Percentiles rank a stretch among this genome's conserved stretches.
phyloP scores from a whole-genome alignment of 78 protist genomes.

The Parvularia atlantis region DNA sequence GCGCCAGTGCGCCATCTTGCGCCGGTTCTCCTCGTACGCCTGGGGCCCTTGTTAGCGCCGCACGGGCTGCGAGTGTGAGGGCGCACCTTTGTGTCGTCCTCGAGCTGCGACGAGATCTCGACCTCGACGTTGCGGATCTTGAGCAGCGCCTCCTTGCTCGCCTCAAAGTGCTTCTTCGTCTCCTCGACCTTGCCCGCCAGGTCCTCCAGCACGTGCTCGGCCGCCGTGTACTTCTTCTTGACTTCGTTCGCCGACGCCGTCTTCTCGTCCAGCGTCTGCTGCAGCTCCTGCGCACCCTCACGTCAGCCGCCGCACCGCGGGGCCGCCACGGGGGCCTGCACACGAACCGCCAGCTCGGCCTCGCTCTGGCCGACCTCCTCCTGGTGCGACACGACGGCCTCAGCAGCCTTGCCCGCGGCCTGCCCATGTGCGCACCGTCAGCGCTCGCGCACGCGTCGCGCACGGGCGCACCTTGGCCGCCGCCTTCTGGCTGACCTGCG shows the following conservation, averaged over 20 bases:
- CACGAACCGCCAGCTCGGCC: too few relatives aligned
- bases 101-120: conserved; percentile 10
- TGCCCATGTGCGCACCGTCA: too few relatives aligned
- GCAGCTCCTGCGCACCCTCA: conserved; percentile 2
- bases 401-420: too few relatives aligned
- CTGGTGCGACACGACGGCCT: too few relatives aligned
- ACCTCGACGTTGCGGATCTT: conserved; percentile 21
- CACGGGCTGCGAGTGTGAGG: neutral
- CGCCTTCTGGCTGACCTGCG: conserved; percentile 10
- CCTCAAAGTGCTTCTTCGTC: conserved; percentile 6
- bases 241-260: conserved; percentile 14
- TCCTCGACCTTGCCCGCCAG: too few relatives aligned
- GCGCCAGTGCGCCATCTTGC: neutral
- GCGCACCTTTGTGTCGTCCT: conserved; percentile 3
- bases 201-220: too few relatives aligned
- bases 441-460: too few relatives aligned
- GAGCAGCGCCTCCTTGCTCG: conserved; percentile 11
- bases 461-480: too few relatives aligned
- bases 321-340: too few relatives aligned
- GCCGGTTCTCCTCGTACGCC: neutral
- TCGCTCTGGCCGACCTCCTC: too few relatives aligned
- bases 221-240: neutral
- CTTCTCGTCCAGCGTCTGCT: neutral
- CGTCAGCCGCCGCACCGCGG: neutral
- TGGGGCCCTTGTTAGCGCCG: too few relatives aligned